Percentiles rank a stretch among this genome's conserved stretches.
Conservation (phyloP, 768 basidiomycete genomes). For the Tricholoma saponaceum region DNA sequence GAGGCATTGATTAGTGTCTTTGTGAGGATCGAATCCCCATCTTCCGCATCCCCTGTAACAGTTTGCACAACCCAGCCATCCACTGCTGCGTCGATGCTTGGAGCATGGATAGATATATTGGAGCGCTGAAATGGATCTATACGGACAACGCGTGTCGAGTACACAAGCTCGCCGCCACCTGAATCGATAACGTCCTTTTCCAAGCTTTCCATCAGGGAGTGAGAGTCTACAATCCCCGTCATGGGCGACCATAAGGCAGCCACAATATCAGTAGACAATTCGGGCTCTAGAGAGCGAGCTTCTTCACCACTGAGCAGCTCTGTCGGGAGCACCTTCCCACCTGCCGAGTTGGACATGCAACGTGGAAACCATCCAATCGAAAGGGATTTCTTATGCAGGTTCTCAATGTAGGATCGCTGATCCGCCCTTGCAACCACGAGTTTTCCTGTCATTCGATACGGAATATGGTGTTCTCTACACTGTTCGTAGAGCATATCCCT, state of each 20-base stretch:
- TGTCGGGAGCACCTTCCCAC: slow-evolving; percentile 50
- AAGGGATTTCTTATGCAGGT: slow-evolving; percentile 60
- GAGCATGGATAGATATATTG: slow-evolving; percentile 11
- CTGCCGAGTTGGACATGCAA: slow-evolving; percentile 22
- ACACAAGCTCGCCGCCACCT: slow-evolving; percentile 65
- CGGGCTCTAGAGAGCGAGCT: slow-evolving; percentile 76
- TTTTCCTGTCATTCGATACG: slow-evolving; percentile 76
- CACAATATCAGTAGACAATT: slow-evolving; percentile 66
- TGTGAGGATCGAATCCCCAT: slow-evolving; percentile 63
- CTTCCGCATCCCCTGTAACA: slow-evolving; percentile 44
- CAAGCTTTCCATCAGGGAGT: slow-evolving; percentile 76
- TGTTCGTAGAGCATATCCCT: slow-evolving; percentile 78
- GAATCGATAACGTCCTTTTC: slow-evolving; percentile 78
- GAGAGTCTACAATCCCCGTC: slow-evolving; percentile 90
- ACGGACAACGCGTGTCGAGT: slow-evolving; percentile 79
- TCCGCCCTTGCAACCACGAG: slow-evolving; percentile 76
- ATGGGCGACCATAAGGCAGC: slow-evolving; percentile 78
- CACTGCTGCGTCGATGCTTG: slow-evolving; percentile 29
- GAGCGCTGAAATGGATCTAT: slow-evolving; percentile 58
- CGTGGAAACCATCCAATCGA: slow-evolving; percentile 47
- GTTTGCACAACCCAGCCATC: slow-evolving; percentile 89
- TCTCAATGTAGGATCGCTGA: slow-evolving; percentile 68
- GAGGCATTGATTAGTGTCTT: slow-evolving; percentile 78
- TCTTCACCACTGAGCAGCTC: slow-evolving; percentile 63
- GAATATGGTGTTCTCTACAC: slow-evolving; percentile 60